Conservation (phyloP, 768 basidiomycete species). For the Ramaria sp. region DNA sequence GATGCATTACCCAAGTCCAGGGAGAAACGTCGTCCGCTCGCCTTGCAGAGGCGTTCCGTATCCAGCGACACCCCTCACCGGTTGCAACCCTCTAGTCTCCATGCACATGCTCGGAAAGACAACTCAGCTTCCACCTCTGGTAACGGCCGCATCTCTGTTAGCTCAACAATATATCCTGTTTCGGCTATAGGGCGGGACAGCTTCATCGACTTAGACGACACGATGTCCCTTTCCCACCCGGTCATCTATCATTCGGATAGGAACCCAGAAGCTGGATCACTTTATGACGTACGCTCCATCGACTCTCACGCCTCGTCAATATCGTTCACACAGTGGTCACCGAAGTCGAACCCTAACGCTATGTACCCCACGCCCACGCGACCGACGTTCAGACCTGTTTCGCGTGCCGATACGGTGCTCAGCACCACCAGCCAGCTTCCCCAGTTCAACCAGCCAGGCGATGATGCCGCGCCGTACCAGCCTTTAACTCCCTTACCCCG, state of each 20-base stretch:
- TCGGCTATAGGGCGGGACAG: background rate
- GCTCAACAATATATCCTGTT: background rate
- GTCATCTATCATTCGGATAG: too few species aligned
- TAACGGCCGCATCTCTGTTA: background rate
- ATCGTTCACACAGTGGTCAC: background rate
- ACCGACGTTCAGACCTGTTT: background rate
- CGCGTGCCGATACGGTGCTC: background rate
- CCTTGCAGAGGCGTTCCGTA: background rate
- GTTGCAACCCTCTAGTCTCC: background rate
- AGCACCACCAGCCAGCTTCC: constrained; percentile 1
- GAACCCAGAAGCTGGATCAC: background rate
- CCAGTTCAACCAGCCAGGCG: background rate
- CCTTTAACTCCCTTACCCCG: background rate
- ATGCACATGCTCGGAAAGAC: background rate
- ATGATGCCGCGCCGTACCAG: background rate
- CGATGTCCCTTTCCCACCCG: background rate
- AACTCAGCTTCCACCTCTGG: background rate
- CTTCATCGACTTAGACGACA: constrained; percentile 7
- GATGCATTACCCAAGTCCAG: background rate
- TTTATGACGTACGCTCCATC: background rate
- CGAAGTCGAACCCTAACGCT: background rate
- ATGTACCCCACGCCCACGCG: constrained; percentile 9
- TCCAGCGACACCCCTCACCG: background rate
- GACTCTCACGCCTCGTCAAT: background rate
- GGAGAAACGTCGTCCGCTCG: background rate